Percentiles rank a stretch among this genome's conserved stretches.
These are phyloP conservation scores for Luffa aegyptiaca DNA, from an alignment of 306 rosid species.

Conservation along the genomic window DNA sequence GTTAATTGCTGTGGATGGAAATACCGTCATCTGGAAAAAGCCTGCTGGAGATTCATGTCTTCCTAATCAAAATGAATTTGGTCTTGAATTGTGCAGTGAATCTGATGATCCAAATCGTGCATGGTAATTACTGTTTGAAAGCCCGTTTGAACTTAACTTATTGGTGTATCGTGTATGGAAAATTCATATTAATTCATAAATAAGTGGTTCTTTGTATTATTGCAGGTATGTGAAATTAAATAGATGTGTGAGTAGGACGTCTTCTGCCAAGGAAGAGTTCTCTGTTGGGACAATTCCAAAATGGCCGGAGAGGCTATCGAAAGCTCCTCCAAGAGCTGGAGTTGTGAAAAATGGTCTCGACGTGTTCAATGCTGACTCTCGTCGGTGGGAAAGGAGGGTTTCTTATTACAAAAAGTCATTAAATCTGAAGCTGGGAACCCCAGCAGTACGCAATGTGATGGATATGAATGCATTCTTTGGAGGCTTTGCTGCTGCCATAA, in stretches of 20 bases:
- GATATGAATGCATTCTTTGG: constrained; percentile 98
- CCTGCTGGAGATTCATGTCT: constrained; percentile 60
- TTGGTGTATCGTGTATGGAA: background rate
- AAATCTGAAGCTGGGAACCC: constrained; percentile 71
- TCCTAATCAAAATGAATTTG: constrained; percentile 83
- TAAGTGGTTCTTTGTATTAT: background rate
- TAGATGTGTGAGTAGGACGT: constrained; percentile 58
- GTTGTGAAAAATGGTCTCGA: constrained; percentile 59
- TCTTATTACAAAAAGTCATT: constrained; percentile 66
- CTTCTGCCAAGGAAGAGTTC: constrained; percentile 62
- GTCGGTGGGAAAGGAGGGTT: constrained; percentile 77
- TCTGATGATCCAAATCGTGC: constrained; percentile 70
- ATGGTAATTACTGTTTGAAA: constrained; percentile 41
- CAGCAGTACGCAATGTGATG: constrained; percentile 85
- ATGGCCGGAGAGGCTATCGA: constrained; percentile 85
- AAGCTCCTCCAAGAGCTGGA: constrained; percentile 51
- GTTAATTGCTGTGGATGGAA: constrained; percentile 80
- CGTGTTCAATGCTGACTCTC: constrained; percentile 82
- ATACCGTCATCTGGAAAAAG: constrained; percentile 93
- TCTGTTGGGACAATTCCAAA: constrained; percentile 64
- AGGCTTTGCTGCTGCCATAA: constrained; percentile 89
- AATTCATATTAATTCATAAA: background rate
- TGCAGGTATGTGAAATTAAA: constrained; percentile 76
- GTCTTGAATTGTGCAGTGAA: constrained; percentile 63
- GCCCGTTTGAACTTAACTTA: background rate